Evolutionary conservation across 805 yeast genomes (phyloP).

Genomic region (Clavispora phyllophila): DNA sequence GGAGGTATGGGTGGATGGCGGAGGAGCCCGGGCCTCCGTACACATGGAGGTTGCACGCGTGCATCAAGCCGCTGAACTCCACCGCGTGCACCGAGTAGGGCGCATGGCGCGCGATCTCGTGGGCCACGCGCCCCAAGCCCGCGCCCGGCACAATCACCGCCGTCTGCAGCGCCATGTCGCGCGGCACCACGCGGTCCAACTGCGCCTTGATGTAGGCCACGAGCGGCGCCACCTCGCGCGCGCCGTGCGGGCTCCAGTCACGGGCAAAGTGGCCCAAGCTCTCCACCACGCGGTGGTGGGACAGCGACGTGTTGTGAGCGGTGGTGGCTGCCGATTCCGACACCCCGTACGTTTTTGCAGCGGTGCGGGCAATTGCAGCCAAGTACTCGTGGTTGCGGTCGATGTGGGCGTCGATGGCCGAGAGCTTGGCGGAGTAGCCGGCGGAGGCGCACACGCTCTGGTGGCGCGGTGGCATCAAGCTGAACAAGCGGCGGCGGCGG

Average conservation of each 20-base stretch:
- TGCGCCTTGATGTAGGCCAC: slow-evolving; percentile 46
- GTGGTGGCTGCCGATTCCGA: slow-evolving; percentile 26
- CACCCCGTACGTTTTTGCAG: not conserved
- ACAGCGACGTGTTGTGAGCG: slow-evolving; percentile 17
- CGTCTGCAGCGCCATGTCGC: slow-evolving; percentile 31
- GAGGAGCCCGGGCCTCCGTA: slow-evolving; percentile 23
- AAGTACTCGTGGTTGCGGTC: slow-evolving; percentile 45
- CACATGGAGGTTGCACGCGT: slow-evolving; percentile 57
- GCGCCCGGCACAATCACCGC: slow-evolving; percentile 78
- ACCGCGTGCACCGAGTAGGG: slow-evolving; percentile 58
- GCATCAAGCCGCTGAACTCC: slow-evolving; percentile 76
- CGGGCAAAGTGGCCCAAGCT: slow-evolving; percentile 70
- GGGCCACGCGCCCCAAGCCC: slow-evolving; percentile 77
- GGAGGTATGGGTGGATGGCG: slow-evolving; percentile 32
- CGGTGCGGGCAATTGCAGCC: slow-evolving; percentile 32
- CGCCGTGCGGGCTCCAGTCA: slow-evolving; percentile 63
- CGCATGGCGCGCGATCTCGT: slow-evolving; percentile 47
- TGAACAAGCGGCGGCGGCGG: slow-evolving; percentile 38
- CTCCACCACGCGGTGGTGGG: slow-evolving; percentile 51
- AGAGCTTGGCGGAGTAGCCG: slow-evolving; percentile 52
- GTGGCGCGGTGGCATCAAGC: slow-evolving; percentile 49
- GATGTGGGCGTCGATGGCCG: slow-evolving; percentile 43
- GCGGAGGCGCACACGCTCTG: slow-evolving; percentile 48
- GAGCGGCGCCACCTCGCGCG: slow-evolving; percentile 49
- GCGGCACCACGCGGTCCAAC: slow-evolving; percentile 27